phyloP scores from a whole-genome alignment of 2,329 filamentous ascomycete species.

The Xylaria sp. region DNA sequence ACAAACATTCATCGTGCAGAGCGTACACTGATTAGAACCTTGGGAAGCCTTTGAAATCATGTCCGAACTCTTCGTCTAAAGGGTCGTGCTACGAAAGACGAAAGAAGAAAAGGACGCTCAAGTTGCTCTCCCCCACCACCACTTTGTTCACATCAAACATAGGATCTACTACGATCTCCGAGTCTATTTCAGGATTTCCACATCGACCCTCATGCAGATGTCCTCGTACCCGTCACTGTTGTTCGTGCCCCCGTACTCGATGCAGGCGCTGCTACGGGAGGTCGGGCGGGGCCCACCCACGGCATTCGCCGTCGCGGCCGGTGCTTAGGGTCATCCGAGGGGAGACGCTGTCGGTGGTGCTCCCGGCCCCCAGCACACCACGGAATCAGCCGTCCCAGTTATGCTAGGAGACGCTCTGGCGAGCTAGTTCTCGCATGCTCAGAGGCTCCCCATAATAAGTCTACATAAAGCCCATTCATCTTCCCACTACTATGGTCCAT shows the following conservation, averaged over 20 bases:
- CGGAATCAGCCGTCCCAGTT: slow-evolving; percentile 8
- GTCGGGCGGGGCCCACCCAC: neutral
- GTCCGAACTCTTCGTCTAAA: too few species aligned
- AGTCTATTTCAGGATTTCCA: slow-evolving; percentile 2
- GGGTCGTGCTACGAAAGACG: too few species aligned
- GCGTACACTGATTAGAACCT: too few species aligned
- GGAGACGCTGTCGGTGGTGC: slow-evolving; percentile 4
- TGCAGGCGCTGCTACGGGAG: slow-evolving; percentile 7
- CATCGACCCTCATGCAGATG: slow-evolving; percentile 7
- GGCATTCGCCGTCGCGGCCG: slow-evolving; percentile 1
- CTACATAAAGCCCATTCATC: too few species aligned
- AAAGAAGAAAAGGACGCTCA: too few species aligned
- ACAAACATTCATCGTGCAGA: too few species aligned
- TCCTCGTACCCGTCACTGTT: slow-evolving; percentile 7
- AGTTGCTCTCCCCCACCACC: too few species aligned
- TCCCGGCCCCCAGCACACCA: slow-evolving; percentile 4
- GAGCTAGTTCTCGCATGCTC: neutral
- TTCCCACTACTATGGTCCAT: too few species aligned
- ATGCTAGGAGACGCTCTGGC: slow-evolving; percentile 5
- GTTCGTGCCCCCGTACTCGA: slow-evolving; percentile 9
- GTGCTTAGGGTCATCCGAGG: slow-evolving; percentile 11
- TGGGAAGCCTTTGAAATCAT: too few species aligned
- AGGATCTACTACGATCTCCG: too few species aligned
- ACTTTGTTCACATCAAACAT: too few species aligned
- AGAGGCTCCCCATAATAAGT: too few species aligned